Conservation (phyloP, 2,329 filamentous ascomycete species). For the Phyllosticta capitalensis region DNA sequence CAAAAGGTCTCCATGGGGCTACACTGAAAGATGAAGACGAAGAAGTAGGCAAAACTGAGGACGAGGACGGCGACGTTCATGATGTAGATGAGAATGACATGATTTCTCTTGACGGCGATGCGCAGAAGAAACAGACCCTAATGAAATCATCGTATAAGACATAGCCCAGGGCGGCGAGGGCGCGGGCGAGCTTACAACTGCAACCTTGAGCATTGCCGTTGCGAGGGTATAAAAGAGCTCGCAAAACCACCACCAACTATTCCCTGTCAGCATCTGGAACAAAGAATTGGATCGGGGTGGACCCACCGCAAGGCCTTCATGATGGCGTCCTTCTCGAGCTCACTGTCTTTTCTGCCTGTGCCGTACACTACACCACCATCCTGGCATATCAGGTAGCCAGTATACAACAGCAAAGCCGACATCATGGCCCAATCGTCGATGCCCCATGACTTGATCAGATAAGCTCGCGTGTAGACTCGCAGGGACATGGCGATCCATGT, state of each 20-base stretch:
- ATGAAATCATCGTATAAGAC: background rate
- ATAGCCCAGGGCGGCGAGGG: background rate
- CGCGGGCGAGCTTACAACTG: constrained; percentile 30
- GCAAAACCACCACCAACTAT: constrained; percentile 46
- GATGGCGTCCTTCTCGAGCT: constrained; percentile 23
- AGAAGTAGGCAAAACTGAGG: constrained; percentile 40
- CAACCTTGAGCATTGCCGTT: constrained; percentile 40
- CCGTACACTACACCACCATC: constrained; percentile 31
- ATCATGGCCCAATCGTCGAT: constrained; percentile 35
- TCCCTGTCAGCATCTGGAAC: constrained; percentile 12
- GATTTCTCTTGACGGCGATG: constrained; percentile 37
- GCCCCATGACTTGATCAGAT: constrained; percentile 29
- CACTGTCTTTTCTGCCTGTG: constrained; percentile 28
- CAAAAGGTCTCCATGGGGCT: constrained; percentile 44
- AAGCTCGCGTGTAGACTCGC: constrained; percentile 28
- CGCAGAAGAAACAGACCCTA: constrained; percentile 41
- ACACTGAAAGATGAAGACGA: constrained; percentile 45
- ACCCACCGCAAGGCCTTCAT: constrained; percentile 19
- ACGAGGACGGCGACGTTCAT: constrained; percentile 38
- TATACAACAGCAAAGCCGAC: constrained; percentile 29
- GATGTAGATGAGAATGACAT: constrained; percentile 37
- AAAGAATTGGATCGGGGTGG: background rate
- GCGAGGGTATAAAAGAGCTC: constrained; percentile 45
- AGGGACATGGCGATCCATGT: constrained; percentile 29
- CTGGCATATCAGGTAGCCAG: constrained; percentile 31